phyloP scores from a whole-genome alignment of 306 rosid genomes.

The Pterocarpus santalinus region DNA sequence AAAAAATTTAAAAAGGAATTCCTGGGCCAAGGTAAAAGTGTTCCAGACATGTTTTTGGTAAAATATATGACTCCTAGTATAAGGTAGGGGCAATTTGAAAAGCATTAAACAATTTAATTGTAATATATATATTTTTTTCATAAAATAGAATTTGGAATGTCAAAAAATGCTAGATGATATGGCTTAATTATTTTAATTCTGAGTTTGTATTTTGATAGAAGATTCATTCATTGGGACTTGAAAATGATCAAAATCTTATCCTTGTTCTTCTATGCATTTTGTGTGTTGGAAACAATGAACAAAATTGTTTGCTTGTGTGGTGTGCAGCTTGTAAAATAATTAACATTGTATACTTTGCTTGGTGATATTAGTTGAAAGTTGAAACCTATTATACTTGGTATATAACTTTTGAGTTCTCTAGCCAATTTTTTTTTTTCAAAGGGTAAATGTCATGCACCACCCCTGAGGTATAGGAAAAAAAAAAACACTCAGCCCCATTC shows the following conservation, averaged over 20 bases:
- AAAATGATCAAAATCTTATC: constrained; percentile 14
- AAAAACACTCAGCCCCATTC: no score
- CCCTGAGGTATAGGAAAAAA: no score
- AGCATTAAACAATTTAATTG: neutral
- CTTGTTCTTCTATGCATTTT: constrained; percentile 20
- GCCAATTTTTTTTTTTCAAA: neutral
- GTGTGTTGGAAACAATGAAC: constrained; percentile 10
- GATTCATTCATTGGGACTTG: constrained; percentile 22
- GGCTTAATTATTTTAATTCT: neutral
- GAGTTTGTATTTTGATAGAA: constrained; percentile 2
- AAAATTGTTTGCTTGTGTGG: neutral
- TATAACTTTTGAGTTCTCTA: constrained; percentile 6
- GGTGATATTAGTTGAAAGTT: neutral
- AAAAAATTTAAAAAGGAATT: neutral
- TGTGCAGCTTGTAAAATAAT: neutral
- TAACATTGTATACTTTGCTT: neutral
- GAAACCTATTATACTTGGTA: constrained; percentile 11
- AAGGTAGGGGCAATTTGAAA: constrained; percentile 12
- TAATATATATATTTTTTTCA: constrained; percentile 7
- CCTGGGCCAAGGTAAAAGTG: neutral
- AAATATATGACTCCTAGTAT: constrained; percentile 6
- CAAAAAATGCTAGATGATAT: neutral
- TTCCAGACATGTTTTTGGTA: neutral
- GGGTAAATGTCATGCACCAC: no score
- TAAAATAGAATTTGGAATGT: constrained; percentile 12